Evolutionary conservation across 139 green algal species (phyloP).

Genomic region (Pleodorina starrii): DNA sequence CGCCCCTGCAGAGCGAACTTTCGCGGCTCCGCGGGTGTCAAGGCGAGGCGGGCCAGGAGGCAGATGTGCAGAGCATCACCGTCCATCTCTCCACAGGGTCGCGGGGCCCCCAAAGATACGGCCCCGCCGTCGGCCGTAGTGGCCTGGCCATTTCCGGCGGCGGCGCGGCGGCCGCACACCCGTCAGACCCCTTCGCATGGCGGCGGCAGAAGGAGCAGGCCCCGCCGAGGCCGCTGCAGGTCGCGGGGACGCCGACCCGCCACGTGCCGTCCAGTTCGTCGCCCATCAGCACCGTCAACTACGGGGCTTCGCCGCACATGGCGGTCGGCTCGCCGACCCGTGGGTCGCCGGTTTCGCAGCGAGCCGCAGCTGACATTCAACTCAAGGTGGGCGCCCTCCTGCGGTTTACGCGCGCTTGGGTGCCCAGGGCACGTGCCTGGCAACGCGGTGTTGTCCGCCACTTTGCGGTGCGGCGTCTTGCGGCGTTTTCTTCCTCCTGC

Average conservation of each 20-base stretch:
- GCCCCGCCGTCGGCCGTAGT: too few relatives aligned
- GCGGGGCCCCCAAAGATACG: background rate
- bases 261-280: constrained; percentile 15
- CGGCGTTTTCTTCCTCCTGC: too few relatives aligned
- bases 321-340: too few relatives aligned
- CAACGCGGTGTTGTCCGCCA: too few relatives aligned
- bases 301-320: background rate
- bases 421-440: too few relatives aligned
- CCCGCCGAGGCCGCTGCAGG: background rate
- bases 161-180: background rate
- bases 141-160: too few relatives aligned
- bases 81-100: background rate
- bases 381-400: constrained; percentile 29
- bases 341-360: background rate
- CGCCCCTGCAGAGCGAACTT: too few relatives aligned
- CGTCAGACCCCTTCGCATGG: background rate
- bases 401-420: too few relatives aligned
- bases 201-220: background rate
- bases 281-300: constrained; percentile 47
- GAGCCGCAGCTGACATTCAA: background rate
- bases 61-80: background rate
- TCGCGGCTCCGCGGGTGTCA: background rate
- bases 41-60: background rate
- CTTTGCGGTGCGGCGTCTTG: too few relatives aligned
- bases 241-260: constrained; percentile 2